Conservation (phyloP, 352 stramenopile species). For the Pythium aquatile region DNA sequence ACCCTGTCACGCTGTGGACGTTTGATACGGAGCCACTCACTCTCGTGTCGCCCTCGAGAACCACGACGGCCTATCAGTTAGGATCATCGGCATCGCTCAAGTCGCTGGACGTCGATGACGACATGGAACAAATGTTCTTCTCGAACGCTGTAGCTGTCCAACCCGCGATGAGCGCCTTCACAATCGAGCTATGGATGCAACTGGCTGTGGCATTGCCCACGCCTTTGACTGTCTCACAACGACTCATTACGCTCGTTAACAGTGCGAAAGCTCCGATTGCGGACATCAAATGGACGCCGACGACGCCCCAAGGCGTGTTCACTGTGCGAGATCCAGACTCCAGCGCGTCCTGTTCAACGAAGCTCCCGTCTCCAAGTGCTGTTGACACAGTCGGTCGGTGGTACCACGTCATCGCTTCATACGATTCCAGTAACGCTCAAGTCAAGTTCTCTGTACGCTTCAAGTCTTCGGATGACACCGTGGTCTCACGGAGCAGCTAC, state of each 20-base stretch:
- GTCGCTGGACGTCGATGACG: conserved; percentile 42
- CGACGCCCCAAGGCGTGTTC: conserved; percentile 19
- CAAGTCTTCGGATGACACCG: not conserved
- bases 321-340: conserved; percentile 16
- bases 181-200: conserved; percentile 60
- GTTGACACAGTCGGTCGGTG: conserved; percentile 30
- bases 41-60: not conserved
- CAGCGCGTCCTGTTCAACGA: conserved; percentile 4
- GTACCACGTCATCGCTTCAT: conserved; percentile 57
- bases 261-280: conserved; percentile 5
- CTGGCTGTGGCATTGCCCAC: conserved; percentile 13
- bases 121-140: conserved; percentile 52
- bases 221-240: not conserved
- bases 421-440: conserved; percentile 44
- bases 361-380: not conserved
- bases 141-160: conserved; percentile 46
- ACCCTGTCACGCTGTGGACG: conserved; percentile 55
- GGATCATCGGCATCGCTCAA: conserved; percentile 10
- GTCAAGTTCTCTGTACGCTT: conserved; percentile 44
- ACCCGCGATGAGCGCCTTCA: conserved; percentile 51
- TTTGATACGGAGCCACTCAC: conserved; percentile 40
- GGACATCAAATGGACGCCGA: conserved; percentile 16
- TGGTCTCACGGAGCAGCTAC: conserved; percentile 18
- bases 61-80: conserved; percentile 16
- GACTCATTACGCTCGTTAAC: conserved; percentile 10